phyloP scores from a whole-genome alignment of 2,329 filamentous ascomycete species.

The Bipolaris oryzae region DNA sequence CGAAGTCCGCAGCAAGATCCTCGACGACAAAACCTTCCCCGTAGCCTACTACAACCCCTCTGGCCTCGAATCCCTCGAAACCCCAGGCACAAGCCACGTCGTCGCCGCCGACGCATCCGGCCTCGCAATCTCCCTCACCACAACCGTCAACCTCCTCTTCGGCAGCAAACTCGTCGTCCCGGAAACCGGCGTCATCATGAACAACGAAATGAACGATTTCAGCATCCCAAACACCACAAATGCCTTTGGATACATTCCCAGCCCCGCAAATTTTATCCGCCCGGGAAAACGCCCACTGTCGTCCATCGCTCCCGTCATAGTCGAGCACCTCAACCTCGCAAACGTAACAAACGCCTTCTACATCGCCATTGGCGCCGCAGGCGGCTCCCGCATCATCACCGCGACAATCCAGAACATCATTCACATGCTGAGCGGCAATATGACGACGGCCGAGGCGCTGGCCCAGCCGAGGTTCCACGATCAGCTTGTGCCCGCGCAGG shows the following conservation, averaged over 20 bases:
- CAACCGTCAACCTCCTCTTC: conserved; percentile 87
- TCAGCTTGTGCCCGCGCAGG: conserved; percentile 75
- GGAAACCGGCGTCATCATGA: conserved; percentile 79
- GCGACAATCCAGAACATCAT: conserved; percentile 75
- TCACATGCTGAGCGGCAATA: conserved; percentile 70
- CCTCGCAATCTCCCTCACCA: conserved; percentile 80
- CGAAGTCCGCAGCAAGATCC: conserved; percentile 69
- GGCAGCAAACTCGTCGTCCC: conserved; percentile 80
- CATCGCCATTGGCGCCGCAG: conserved; percentile 75
- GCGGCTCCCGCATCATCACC: conserved; percentile 83
- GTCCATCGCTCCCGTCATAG: conserved; percentile 80
- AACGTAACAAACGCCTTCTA: conserved; percentile 56
- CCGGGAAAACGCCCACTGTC: conserved; percentile 82
- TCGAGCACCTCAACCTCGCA: conserved; percentile 66
- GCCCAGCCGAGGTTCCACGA: conserved; percentile 75
- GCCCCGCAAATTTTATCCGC: conserved; percentile 78
- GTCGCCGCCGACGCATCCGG: conserved; percentile 74
- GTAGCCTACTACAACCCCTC: conserved; percentile 75
- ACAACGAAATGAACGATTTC: conserved; percentile 64
- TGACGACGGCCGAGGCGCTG: conserved; percentile 67
- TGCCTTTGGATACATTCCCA: conserved; percentile 83
- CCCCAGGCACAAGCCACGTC: conserved; percentile 76
- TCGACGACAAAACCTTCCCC: conserved; percentile 72
- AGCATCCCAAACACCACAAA: conserved; percentile 79
- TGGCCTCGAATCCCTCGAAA: conserved; percentile 69